These are phyloP conservation scores for Nicotiana attenuata DNA, from an alignment of 257 asterid genomes.

Conservation along the genomic window DNA sequence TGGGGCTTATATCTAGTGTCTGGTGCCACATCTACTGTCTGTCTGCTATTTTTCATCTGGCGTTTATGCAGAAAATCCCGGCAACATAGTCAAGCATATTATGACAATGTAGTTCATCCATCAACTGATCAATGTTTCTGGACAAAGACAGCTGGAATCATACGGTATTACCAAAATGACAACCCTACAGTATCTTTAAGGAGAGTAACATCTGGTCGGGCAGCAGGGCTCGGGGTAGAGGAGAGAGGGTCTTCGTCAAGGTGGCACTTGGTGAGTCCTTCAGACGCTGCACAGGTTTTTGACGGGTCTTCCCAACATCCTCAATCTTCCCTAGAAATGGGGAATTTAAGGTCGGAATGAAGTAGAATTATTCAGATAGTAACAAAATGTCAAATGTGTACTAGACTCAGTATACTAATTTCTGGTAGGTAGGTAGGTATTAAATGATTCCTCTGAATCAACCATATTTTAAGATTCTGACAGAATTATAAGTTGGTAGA, in stretches of 20 bases:
- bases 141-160: not conserved
- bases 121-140: not conserved
- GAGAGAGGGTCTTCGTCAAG: not conserved
- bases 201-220: not conserved
- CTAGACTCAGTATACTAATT: not conserved
- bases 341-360: not conserved
- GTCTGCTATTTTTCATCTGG: slow-evolving; percentile 17
- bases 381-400: not conserved
- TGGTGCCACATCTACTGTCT: slow-evolving; percentile 22
- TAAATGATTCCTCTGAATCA: not conserved
- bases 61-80: not conserved
- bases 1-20: slow-evolving; percentile 34
- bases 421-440: not conserved
- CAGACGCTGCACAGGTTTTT: slow-evolving; percentile 10
- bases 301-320: slow-evolving; percentile 8
- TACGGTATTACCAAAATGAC: not conserved
- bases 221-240: not conserved
- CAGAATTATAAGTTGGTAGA: not conserved
- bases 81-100: not conserved
- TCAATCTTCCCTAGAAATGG: not conserved
- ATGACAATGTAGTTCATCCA: not conserved
- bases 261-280: slow-evolving; percentile 23
- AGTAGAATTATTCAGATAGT: not conserved
- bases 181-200: not conserved
- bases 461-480: not conserved